Base-by-base conservation (phyloP, 2,329 filamentous ascomycete genomes). In the Colletotrichum somersetense region DNA sequence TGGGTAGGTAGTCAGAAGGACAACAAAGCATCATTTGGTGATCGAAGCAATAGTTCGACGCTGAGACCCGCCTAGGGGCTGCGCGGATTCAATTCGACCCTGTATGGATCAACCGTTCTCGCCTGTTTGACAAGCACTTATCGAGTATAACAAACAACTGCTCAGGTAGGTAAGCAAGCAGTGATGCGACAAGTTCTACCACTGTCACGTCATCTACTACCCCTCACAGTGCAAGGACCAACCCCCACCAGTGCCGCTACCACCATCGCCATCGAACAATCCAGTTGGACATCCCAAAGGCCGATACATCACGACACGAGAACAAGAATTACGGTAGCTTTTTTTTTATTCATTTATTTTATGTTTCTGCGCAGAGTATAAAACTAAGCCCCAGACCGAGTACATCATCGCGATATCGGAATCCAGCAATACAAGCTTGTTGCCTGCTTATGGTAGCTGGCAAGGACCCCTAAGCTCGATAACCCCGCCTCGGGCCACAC, bases 201-300 rank as follows among this genome's bases (percentile, higher is more conserved):
- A 23, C 40, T 52, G 52, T 73, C 71, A 74, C 73, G 71, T 74
- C 71, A 74, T 74, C 52, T 48, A n/a, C 42, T 74, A 74, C 73
- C 71, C 71, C 73, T 74, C 73, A 74, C 66, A 73, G 57, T 52
- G 72, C 65, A 63, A 48, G 66, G 53, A 64, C 44, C 23, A 63
- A 10, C 20, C 55, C 53, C 64, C 65, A 33, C 38, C 38, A 40
- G 38, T 12, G 38, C 38, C 58, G 30, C 30, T 30, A 35, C 67
- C n/a, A 42, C 35, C 26, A n/a, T 48, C 18, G 48, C 57, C 30
- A 23, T 5, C 16, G 20, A 62, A 62, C n/a, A 12, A 18, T 30
- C 5, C n/a, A 33, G n/a, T 30, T 23, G 12, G 35, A 23, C n/a
- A 33, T 23, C n/a, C 0, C 30, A 23, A 57, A 5, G 46, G 10